Evolutionary conservation across 2,329 filamentous ascomycete genomes (phyloP).

Genomic region (Plenodomus tracheiphilus): DNA sequence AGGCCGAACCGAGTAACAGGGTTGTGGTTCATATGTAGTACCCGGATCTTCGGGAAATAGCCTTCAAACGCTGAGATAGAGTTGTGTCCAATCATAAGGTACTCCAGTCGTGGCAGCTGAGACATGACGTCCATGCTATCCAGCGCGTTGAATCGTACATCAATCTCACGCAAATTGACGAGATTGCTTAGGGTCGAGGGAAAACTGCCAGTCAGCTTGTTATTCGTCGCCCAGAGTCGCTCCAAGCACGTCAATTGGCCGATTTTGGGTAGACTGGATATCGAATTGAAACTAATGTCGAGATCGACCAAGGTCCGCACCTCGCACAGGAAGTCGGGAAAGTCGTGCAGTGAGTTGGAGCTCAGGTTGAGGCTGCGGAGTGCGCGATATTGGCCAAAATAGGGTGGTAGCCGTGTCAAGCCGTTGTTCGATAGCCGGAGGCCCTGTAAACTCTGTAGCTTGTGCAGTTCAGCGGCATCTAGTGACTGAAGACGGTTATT

Average conservation of each 20-base stretch:
- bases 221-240: conserved; percentile 93
- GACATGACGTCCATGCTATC: conserved; percentile 86
- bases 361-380: conserved; percentile 87
- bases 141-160: conserved; percentile 91
- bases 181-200: conserved; percentile 74
- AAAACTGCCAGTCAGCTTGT: conserved; percentile 76
- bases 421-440: conserved; percentile 94
- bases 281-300: conserved; percentile 95
- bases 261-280: conserved; percentile 77
- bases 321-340: conserved; percentile 83
- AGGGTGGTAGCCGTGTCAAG: conserved; percentile 74
- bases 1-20: conserved; percentile 94
- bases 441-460: conserved; percentile 76
- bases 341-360: conserved; percentile 85
- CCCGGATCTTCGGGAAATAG: conserved; percentile 80
- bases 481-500: conserved; percentile 91
- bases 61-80: conserved; percentile 86
- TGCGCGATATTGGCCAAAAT: conserved; percentile 78
- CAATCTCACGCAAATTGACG: conserved; percentile 80
- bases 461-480: conserved; percentile 79
- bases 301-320: conserved; percentile 85
- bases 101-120: conserved; percentile 81
- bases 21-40: conserved; percentile 89
- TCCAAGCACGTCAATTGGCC: conserved; percentile 79
- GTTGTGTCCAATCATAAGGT: conserved; percentile 90